Conservation (phyloP, 257 asterid genomes). For the Solanum appendiculatum region DNA sequence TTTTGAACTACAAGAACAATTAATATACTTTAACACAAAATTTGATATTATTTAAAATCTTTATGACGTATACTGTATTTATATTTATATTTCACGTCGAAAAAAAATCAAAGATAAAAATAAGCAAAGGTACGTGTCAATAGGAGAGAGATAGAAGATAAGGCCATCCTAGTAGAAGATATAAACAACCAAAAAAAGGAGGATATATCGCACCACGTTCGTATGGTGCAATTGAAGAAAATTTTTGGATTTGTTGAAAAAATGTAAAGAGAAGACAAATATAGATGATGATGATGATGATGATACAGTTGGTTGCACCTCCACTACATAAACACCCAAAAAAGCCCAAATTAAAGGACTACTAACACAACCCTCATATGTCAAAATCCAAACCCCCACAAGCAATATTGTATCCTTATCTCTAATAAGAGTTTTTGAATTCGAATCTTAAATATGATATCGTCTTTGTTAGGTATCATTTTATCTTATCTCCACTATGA, state of each 20-base stretch:
- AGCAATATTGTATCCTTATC: not conserved
- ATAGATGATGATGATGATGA: not conserved
- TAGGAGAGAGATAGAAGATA: not conserved
- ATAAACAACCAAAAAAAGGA: not conserved
- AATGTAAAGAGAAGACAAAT: constrained; percentile 3
- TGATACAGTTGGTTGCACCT: not conserved
- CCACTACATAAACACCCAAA: not conserved
- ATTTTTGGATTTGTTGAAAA: not conserved
- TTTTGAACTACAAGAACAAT: too few species aligned
- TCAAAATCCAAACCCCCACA: constrained; percentile 1
- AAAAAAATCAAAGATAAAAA: not conserved
- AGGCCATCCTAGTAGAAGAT: not conserved
- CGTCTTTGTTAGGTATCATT: rapidly evolving
- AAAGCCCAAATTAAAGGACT: not conserved
- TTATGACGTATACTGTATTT: not conserved
- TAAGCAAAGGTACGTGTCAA: not conserved
- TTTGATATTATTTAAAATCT: not conserved
- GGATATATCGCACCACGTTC: not conserved
- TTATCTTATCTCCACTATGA: rapidly evolving
- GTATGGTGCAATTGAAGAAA: not conserved
- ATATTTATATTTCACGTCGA: not conserved
- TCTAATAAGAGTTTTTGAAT: not conserved
- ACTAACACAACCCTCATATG: not conserved
- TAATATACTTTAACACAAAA: too few species aligned
- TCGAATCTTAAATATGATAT: not conserved